A percentile compares a stretch with the other conserved stretches of the same genome.
These are phyloP conservation scores for Nepenthes gracilis DNA, from an alignment of 148 eudicot genomes.

Conservation along the genomic window DNA sequence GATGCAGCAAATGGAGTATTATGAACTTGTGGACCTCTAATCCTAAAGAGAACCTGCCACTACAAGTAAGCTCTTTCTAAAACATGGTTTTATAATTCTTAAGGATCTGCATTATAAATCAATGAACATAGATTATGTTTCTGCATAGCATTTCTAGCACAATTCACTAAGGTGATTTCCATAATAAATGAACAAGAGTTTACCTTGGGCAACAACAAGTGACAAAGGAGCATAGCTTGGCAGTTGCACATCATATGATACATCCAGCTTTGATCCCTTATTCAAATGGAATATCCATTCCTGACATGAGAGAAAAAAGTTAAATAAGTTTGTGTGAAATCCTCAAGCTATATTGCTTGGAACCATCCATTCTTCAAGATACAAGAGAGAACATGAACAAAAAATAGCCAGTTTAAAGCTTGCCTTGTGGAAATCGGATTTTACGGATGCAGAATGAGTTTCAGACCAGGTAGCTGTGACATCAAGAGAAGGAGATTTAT, in stretches of 20 bases:
- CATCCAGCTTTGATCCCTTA: slow-evolving; percentile 58
- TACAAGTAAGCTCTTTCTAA: too few relatives aligned
- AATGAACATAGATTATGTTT: neutral
- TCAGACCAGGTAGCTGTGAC: slow-evolving; percentile 37
- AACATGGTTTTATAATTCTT: too few relatives aligned
- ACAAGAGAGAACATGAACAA: slow-evolving; percentile 3
- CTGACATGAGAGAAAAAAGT: slow-evolving; percentile 13
- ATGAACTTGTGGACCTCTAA: too few relatives aligned
- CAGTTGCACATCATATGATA: slow-evolving; percentile 34
- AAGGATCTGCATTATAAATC: neutral
- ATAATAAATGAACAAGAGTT: slow-evolving; percentile 1
- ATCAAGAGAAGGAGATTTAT: slow-evolving; percentile 23
- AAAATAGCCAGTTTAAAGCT: neutral
- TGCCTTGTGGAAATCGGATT: slow-evolving; percentile 40
- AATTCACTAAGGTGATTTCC: neutral
- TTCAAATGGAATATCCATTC: slow-evolving; percentile 66
- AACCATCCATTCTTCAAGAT: too few relatives aligned
- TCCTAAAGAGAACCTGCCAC: too few relatives aligned
- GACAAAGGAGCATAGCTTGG: slow-evolving; percentile 38
- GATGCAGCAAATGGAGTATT: too few relatives aligned
- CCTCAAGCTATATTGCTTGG: too few relatives aligned
- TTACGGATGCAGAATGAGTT: slow-evolving; percentile 24
- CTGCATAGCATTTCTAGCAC: neutral
- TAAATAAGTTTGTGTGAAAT: too few relatives aligned
- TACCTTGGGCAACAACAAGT: slow-evolving; percentile 79